Base-by-base conservation (phyloP, 345 rosid species). In the rapeseed (Brassica napus) region DNA sequence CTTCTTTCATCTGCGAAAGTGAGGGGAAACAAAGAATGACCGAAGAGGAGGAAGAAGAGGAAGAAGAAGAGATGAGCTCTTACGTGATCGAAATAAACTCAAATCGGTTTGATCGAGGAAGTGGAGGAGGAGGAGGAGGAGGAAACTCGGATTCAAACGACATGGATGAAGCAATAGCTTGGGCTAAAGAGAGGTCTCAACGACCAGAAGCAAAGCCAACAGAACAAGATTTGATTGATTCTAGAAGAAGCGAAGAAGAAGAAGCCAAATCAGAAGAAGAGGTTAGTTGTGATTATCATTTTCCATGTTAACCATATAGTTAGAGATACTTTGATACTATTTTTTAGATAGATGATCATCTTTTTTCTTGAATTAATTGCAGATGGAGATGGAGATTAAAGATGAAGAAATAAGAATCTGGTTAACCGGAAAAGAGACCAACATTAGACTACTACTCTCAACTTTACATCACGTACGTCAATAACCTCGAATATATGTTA, bases 61-160 rank as follows among this genome's bases (percentile, higher is more conserved):
- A 86, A 8, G 84, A 87, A 6, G 97, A 91, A 11, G 92, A 85
- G 23, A 88, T 89, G 88, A 90, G 92, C 68, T 90, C 98, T 47
- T 94, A 88, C 39, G 97, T 94, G 8, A 92, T 92, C 9, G 98
- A 94, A 79, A 91, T 92, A 77, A 91, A 86, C 82, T 85, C 94
- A 26, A 87, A 89, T 37, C 77, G 95, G 85, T 83, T 87, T 89
- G 5, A 86, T 85, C 65, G 84, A 26, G 87, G 81, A 3, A 11
- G 65, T 5, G 37, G 66, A 0, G 89, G 84, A 30, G 44, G 47
- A 35, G 21, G 21, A 18, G 42, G 42, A 39, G 87, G 84, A 12
- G 59, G 71, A 0, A 81, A 72, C 2, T 78, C 84, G 0, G 95
- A 81, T 47, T 71, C 81, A 0, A 76, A 63, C 14, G 83, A 76